These are phyloP conservation scores for Euphorbia peplus DNA, from an alignment of 345 rosid species.

Conservation along the genomic window DNA sequence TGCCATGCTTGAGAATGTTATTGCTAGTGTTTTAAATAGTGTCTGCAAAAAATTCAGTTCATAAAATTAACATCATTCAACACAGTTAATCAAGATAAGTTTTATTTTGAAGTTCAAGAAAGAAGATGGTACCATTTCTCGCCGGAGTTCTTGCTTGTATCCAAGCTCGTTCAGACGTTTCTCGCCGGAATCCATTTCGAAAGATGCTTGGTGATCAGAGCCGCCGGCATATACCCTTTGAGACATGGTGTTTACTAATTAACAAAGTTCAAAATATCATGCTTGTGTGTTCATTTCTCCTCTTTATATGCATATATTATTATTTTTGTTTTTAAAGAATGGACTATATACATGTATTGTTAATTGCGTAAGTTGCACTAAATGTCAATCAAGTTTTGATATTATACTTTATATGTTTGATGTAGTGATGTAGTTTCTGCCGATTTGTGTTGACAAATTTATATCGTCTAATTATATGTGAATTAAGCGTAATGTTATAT, in stretches of 20 bases:
- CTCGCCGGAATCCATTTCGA: slow-evolving; percentile 22
- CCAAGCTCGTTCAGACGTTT: slow-evolving; percentile 27
- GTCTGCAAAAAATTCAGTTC: slow-evolving; percentile 5
- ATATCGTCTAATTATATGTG: too few species aligned
- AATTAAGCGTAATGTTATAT: too few species aligned
- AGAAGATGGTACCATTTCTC: slow-evolving; percentile 16
- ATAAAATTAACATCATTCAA: neutral
- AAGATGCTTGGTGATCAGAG: neutral
- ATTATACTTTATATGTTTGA: too few species aligned
- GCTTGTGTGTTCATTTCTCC: neutral
- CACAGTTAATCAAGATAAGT: too few species aligned
- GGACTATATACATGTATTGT: too few species aligned
- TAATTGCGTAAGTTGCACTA: too few species aligned
- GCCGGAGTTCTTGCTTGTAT: slow-evolving; percentile 26
- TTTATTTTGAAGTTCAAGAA: neutral
- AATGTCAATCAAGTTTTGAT: too few species aligned
- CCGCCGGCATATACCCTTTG: neutral
- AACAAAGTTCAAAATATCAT: too few species aligned
- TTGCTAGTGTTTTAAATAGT: slow-evolving; percentile 17
- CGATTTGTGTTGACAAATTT: too few species aligned
- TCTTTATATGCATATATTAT: neutral
- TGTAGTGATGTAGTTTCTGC: too few species aligned
- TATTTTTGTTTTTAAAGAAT: too few species aligned
- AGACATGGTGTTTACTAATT: neutral
- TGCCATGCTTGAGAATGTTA: slow-evolving; percentile 26